Evolutionary conservation across 1,284 basidiomycete genomes (phyloP).

Genomic region (Ustilago nuda): DNA sequence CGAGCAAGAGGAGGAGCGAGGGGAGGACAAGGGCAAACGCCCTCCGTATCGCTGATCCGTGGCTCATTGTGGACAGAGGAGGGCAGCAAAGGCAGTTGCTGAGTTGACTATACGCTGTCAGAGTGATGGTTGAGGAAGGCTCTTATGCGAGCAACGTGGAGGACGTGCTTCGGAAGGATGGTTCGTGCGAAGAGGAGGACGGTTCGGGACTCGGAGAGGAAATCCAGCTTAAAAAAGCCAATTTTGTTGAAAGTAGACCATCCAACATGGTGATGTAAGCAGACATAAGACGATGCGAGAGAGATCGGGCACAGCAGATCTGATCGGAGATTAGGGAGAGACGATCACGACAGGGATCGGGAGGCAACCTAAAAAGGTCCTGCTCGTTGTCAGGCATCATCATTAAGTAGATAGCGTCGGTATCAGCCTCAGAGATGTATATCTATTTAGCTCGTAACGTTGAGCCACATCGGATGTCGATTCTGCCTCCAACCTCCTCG

Average conservation of each 20-base stretch:
- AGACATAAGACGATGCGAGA: no score
- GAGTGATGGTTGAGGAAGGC: not conserved
- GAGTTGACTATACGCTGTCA: not conserved
- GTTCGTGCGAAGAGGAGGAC: not conserved
- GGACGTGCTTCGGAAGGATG: constrained; percentile 2
- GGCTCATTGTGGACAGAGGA: constrained; percentile 12
- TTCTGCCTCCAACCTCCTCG: not conserved
- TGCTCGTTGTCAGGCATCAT: no score
- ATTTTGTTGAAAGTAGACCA: not conserved
- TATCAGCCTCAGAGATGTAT: no score
- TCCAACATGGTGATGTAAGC: no score
- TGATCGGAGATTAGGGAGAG: no score
- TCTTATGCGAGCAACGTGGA: not conserved
- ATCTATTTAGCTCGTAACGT: not conserved
- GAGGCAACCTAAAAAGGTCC: no score
- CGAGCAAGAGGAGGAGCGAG: constrained; percentile 16
- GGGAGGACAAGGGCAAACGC: constrained; percentile 3
- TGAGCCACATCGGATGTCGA: constrained; percentile 2
- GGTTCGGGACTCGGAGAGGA: not conserved
- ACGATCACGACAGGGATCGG: no score
- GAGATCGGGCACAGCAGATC: no score
- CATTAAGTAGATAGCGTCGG: no score
- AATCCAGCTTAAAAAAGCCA: not conserved
- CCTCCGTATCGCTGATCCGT: not conserved
- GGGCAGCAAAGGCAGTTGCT: not conserved